Evolutionary conservation across 306 rosid genomes (phyloP).

Genomic region (Malus sylvestris): DNA sequence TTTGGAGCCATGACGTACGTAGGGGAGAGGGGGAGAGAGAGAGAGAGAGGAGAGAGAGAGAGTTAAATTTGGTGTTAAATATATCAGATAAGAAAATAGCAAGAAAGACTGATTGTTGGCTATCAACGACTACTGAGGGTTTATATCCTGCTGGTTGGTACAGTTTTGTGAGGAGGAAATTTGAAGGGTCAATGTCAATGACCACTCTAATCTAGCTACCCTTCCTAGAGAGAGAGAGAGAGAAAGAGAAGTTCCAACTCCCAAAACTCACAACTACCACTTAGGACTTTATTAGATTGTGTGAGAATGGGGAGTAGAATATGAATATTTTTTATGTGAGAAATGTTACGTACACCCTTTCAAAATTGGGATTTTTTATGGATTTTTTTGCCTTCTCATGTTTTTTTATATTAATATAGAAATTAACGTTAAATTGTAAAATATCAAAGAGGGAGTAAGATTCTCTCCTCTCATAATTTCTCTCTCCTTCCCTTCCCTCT

Average conservation of each 20-base stretch:
- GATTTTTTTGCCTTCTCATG: too few relatives aligned
- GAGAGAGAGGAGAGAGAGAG: background rate
- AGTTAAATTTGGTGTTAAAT: background rate
- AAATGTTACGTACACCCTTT: too few relatives aligned
- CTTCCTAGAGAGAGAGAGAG: slow-evolving; percentile 4
- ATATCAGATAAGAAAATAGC: background rate
- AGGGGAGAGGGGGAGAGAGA: background rate
- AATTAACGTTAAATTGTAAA: too few relatives aligned
- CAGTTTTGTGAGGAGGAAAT: background rate
- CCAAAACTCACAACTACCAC: slow-evolving; percentile 6
- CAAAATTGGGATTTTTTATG: accelerated
- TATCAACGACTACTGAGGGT: background rate
- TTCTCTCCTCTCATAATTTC: too few relatives aligned
- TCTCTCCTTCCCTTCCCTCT: accelerated
- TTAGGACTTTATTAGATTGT: background rate
- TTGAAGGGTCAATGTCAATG: background rate
- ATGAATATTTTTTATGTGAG: background rate
- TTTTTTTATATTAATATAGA: too few relatives aligned
- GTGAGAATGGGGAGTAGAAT: background rate
- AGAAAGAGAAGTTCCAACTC: background rate
- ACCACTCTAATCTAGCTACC: slow-evolving; percentile 1
- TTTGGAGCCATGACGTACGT: slow-evolving; percentile 34
- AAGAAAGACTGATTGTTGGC: slow-evolving; percentile 2
- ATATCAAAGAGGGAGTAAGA: too few relatives aligned
- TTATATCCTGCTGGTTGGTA: background rate